A percentile compares a stretch with the other conserved stretches of the same genome.
phyloP scores from a whole-genome alignment of 225 moss, liverwort and hornwort genomes.

The Bryum argenteum region DNA sequence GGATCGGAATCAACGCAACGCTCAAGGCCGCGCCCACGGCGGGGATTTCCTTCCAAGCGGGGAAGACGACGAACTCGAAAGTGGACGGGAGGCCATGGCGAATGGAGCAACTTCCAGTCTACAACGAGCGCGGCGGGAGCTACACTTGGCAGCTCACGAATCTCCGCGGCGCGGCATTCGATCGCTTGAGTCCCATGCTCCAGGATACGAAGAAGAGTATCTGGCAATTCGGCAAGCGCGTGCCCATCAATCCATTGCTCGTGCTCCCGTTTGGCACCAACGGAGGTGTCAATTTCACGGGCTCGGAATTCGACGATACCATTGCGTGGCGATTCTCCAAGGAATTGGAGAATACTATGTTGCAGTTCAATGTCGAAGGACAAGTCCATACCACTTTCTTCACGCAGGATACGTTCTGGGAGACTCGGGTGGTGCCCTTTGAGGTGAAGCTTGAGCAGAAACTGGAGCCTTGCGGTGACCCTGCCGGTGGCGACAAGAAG shows the following conservation, averaged over 20 bases:
- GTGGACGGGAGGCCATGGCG: slow-evolving; percentile 56
- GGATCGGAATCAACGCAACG: slow-evolving; percentile 32
- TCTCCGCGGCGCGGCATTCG: slow-evolving; percentile 50
- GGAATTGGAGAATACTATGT: slow-evolving; percentile 33
- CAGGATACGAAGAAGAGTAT: slow-evolving; percentile 48
- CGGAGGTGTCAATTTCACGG: slow-evolving; percentile 56
- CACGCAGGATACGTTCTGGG: slow-evolving; percentile 56
- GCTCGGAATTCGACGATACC: slow-evolving; percentile 44
- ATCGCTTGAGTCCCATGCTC: slow-evolving; percentile 51
- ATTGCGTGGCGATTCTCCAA: slow-evolving; percentile 57
- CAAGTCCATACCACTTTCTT: slow-evolving; percentile 48
- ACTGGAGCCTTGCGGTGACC: slow-evolving; percentile 53
- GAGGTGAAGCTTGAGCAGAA: slow-evolving; percentile 56
- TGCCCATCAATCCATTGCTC: slow-evolving; percentile 54
- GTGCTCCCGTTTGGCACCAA: slow-evolving; percentile 61
- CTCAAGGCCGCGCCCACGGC: slow-evolving; percentile 42
- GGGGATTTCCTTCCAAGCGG: slow-evolving; percentile 35
- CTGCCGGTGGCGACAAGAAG: slow-evolving; percentile 43
- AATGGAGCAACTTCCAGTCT: slow-evolving; percentile 56
- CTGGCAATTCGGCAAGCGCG: slow-evolving; percentile 53
- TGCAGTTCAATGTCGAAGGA: slow-evolving; percentile 47
- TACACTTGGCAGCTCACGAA: slow-evolving; percentile 51
- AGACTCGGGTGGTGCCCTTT: slow-evolving; percentile 54
- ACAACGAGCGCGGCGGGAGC: slow-evolving; percentile 63
- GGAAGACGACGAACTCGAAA: slow-evolving; percentile 30